A percentile compares a stretch with the other conserved stretches of the same genome.
Conservation (phyloP, 495 filamentous ascomycete species). For the Aspergillus panamensis region DNA sequence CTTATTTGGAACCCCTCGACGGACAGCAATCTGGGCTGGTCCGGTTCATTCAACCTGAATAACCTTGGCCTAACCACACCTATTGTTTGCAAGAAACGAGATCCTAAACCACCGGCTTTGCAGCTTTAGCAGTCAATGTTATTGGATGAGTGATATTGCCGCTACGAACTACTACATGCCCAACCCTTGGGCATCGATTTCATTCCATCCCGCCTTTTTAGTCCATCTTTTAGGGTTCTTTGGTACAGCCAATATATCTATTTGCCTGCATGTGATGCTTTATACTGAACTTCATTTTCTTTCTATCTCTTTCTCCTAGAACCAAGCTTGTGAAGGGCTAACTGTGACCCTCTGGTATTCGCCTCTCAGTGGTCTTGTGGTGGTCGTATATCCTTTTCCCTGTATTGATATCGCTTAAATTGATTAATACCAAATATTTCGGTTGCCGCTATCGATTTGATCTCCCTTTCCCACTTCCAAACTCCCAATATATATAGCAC, state of each 20-base stretch:
- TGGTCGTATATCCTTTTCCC: background rate
- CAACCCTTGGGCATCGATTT: conserved; percentile 17
- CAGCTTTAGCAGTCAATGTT: too few relatives aligned
- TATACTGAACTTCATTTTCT: background rate
- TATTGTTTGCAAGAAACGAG: too few relatives aligned
- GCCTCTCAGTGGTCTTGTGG: too few relatives aligned
- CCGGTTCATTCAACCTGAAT: too few relatives aligned
- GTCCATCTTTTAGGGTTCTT: background rate
- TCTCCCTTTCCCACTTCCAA: background rate
- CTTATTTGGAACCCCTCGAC: too few relatives aligned
- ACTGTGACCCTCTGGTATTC: too few relatives aligned
- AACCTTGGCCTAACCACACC: too few relatives aligned
- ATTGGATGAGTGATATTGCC: background rate
- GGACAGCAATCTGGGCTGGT: too few relatives aligned
- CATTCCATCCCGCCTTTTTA: background rate
- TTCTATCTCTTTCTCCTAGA: too few relatives aligned
- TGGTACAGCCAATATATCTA: background rate
- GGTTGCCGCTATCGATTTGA: background rate
- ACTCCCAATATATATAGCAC: too few relatives aligned
- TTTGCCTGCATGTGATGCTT: background rate
- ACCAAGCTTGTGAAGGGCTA: too few relatives aligned
- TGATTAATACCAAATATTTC: background rate
- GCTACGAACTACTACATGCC: background rate
- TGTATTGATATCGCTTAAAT: background rate
- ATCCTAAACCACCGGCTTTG: too few relatives aligned